Evolutionary conservation across 2,329 filamentous ascomycete genomes (phyloP), one percentile per base, ranked within the genome.

Genomic region (Colletotrichum neosansevieriae): DNA sequence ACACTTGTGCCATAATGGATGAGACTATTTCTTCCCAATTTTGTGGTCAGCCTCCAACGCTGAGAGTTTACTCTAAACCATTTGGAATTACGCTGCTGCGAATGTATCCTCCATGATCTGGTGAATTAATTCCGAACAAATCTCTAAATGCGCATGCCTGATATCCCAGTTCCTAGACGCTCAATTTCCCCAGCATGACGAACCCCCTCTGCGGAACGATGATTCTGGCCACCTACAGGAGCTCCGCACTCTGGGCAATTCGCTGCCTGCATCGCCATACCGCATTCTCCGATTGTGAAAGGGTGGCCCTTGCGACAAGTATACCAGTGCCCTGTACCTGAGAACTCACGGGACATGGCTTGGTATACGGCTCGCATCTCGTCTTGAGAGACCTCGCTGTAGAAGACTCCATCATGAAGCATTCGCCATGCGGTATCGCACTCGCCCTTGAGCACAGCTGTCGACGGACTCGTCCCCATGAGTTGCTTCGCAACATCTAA

Each of bases 261-360:
- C 1, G 89, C 84, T 17, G 73, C 62, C 74, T 92, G 69, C 87
- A 91, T 90, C 0, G 90, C 87, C 83, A 88, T 87, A 1, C 89
- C 89, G 72, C 89, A 91, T 68, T 92, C 87, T 1, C 89, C 89
- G 36, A 92, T 82, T 0, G 88, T 87, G 71, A 92, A 90, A 3
- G 86, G 84, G 73, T 90, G 86, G 2, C 84, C 83, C 65, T 88
- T 88, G 24, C 71, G 75, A 70, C 87, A 90, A 0, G 77, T 81
- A 74, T 90, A 91, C 89, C 88, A 91, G 70, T 90, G 87, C 0
- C 89, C 89, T 0, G 83, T 87, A 0, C 85, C 83, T 0, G 59
- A 69, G 42, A 88, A 84, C 69, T 86, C 84, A 0, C 54, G 63
- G 1, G 82, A 74, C 86, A 90, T 89, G 2, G 87, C 86, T 1